Percentiles rank a stretch among this genome's conserved stretches.
Evolutionary conservation across 768 basidiomycete species (phyloP).

Genomic region (Trametopsis cervina): DNA sequence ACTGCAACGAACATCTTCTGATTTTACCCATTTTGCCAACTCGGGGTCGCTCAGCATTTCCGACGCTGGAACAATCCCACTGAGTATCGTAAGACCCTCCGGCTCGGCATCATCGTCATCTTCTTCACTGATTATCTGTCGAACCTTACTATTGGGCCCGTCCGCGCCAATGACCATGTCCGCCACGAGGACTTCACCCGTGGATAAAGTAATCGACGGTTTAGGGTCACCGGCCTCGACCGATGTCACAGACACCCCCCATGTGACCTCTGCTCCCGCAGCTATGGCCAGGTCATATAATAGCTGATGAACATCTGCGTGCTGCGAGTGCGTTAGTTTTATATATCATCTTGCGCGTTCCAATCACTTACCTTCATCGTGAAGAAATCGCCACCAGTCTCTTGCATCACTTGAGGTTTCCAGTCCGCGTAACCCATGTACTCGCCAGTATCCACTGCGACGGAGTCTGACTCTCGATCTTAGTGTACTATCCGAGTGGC

Average conservation of each 20-base stretch:
- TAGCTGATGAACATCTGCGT: constrained; percentile 43
- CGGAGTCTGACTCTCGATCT: no score
- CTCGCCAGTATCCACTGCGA: constrained; percentile 37
- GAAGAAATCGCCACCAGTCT: constrained; percentile 43
- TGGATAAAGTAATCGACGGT: constrained; percentile 24
- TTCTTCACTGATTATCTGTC: constrained; percentile 26
- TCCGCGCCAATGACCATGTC: constrained; percentile 60
- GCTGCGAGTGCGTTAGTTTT: constrained; percentile 36
- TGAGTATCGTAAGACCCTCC: constrained; percentile 34
- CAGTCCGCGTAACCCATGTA: constrained; percentile 40
- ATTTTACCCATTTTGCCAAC: constrained; percentile 21
- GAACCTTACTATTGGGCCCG: constrained; percentile 39
- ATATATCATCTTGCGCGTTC: neutral
- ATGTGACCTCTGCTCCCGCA: constrained; percentile 40
- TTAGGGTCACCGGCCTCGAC: constrained; percentile 7
- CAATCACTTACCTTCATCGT: constrained; percentile 43
- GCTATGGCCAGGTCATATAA: constrained; percentile 38
- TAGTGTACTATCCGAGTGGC: no score
- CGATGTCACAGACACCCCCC: neutral
- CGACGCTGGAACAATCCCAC: constrained; percentile 34
- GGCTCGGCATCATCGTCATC: constrained; percentile 25
- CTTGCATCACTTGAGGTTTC: constrained; percentile 39
- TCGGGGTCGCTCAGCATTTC: constrained; percentile 35
- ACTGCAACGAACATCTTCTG: constrained; percentile 26
- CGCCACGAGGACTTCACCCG: constrained; percentile 36